Evolutionary conservation across 176 grass and related monocot species (phyloP).

Genomic region (Hsuehochloa calcarea): DNA sequence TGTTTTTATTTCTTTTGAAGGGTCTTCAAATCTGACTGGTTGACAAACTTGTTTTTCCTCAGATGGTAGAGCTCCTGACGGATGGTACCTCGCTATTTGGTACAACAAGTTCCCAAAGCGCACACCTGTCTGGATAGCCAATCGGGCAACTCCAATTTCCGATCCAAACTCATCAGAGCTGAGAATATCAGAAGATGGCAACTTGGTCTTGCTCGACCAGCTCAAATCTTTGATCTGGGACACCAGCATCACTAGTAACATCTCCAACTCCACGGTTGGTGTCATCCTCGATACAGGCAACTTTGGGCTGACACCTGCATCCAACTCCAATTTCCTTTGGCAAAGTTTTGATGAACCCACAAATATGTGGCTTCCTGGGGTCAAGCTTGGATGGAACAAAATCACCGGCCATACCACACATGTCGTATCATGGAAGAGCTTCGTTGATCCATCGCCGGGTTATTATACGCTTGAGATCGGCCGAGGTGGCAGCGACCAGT

Average conservation of each 20-base stretch:
- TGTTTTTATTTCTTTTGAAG: too few species aligned
- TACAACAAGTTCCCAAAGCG: constrained; percentile 38
- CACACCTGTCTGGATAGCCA: constrained; percentile 46
- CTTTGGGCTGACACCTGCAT: constrained; percentile 20
- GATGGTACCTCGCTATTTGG: constrained; percentile 54
- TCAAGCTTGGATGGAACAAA: constrained; percentile 39
- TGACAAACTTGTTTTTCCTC: neutral
- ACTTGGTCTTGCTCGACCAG: constrained; percentile 34
- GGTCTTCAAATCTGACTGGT: too few species aligned
- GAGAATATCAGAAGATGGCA: constrained; percentile 38
- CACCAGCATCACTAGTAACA: neutral
- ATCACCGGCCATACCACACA: neutral
- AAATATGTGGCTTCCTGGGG: constrained; percentile 39
- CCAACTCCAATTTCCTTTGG: constrained; percentile 26
- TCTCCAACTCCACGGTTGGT: constrained; percentile 3
- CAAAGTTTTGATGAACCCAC: constrained; percentile 48
- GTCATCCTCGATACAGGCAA: constrained; percentile 43
- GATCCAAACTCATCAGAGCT: constrained; percentile 27
- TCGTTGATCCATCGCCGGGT: constrained; percentile 31
- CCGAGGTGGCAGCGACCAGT: constrained; percentile 14
- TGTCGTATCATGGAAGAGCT: constrained; percentile 25
- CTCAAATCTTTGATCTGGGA: constrained; percentile 24
- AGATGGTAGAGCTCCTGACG: neutral
- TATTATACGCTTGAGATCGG: constrained; percentile 28
- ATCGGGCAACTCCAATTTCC: constrained; percentile 28